Evolutionary conservation across 2,329 filamentous ascomycete species (phyloP).

Genomic region (Colletotrichum liriopes): DNA sequence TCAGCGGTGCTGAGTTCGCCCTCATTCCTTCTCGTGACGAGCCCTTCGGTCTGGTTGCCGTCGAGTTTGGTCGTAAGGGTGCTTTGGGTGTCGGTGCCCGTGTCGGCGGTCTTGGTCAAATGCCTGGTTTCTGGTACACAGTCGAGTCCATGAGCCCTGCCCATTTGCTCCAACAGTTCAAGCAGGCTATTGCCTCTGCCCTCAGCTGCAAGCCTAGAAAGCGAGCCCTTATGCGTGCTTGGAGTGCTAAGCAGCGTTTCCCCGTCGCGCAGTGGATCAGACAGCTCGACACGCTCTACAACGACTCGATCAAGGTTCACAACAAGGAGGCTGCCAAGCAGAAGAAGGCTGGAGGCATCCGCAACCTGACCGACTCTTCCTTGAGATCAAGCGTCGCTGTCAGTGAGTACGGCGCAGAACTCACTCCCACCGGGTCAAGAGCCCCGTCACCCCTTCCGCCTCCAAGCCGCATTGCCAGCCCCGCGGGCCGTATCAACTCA

Average conservation of each 20-base stretch:
- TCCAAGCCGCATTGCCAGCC: conserved; percentile 35
- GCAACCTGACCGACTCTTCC: conserved; percentile 38
- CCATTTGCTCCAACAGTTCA: conserved; percentile 77
- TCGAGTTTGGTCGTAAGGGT: conserved; percentile 79
- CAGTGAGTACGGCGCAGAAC: conserved; percentile 35
- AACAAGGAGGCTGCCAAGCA: conserved; percentile 49
- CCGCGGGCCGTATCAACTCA: conserved; percentile 30
- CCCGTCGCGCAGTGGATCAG: conserved; percentile 78
- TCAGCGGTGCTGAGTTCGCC: conserved; percentile 78
- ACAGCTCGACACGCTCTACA: conserved; percentile 74
- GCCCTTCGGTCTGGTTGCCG: conserved; percentile 78
- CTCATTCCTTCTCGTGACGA: conserved; percentile 79
- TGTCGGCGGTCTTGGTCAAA: conserved; percentile 78
- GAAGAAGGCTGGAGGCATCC: conserved; percentile 39
- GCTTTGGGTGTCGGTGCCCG: conserved; percentile 77
- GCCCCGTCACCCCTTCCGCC: conserved; percentile 37
- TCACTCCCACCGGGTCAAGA: conserved; percentile 31
- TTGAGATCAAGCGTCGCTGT: conserved; percentile 35
- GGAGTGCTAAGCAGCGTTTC: conserved; percentile 76
- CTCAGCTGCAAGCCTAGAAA: conserved; percentile 70
- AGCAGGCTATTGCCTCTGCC: conserved; percentile 74
- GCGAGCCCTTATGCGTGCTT: conserved; percentile 75
- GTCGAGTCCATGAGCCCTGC: conserved; percentile 76
- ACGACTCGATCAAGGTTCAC: conserved; percentile 70
- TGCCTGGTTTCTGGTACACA: conserved; percentile 82